Conservation (phyloP, 2,329 filamentous ascomycete species). For the Diatrype stigma region DNA sequence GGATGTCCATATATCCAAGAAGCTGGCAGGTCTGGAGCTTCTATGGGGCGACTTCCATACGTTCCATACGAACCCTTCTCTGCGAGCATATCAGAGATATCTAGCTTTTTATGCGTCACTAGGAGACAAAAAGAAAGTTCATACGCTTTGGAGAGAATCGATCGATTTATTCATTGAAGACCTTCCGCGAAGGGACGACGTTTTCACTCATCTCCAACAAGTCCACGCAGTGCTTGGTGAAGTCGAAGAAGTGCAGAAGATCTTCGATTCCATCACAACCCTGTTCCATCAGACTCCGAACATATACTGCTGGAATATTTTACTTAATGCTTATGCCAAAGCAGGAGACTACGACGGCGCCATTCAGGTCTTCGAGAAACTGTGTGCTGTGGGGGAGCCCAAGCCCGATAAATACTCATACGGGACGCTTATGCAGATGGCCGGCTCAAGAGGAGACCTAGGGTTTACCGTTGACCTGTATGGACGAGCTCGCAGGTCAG, state of each 20-base stretch:
- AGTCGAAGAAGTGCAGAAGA: slow-evolving; percentile 49
- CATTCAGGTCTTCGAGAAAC: slow-evolving; percentile 57
- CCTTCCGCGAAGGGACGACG: slow-evolving; percentile 29
- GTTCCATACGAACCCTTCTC: slow-evolving; percentile 35
- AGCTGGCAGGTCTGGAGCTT: slow-evolving; percentile 37
- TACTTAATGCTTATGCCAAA: slow-evolving; percentile 68
- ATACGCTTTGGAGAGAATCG: slow-evolving; percentile 42
- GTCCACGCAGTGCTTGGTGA: slow-evolving; percentile 69
- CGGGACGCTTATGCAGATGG: slow-evolving; percentile 69
- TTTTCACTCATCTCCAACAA: slow-evolving; percentile 59
- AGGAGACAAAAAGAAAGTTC: slow-evolving; percentile 44
- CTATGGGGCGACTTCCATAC: slow-evolving; percentile 47
- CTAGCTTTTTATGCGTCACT: slow-evolving; percentile 44
- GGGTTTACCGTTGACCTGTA: slow-evolving; percentile 64
- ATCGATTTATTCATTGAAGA: slow-evolving; percentile 29
- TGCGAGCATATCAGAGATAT: slow-evolving; percentile 44
- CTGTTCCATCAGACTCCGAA: slow-evolving; percentile 56
- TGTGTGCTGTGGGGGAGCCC: slow-evolving; percentile 48
- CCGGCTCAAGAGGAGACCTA: slow-evolving; percentile 68
- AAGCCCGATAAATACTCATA: slow-evolving; percentile 62
- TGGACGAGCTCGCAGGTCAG: slow-evolving; percentile 52
- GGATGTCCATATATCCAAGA: slow-evolving; percentile 34
- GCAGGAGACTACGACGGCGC: slow-evolving; percentile 64
- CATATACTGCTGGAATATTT: slow-evolving; percentile 66
- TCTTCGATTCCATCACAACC: slow-evolving; percentile 58